phyloP scores from a whole-genome alignment of 2,329 filamentous ascomycete species.

The Mollisia scopiformis region DNA sequence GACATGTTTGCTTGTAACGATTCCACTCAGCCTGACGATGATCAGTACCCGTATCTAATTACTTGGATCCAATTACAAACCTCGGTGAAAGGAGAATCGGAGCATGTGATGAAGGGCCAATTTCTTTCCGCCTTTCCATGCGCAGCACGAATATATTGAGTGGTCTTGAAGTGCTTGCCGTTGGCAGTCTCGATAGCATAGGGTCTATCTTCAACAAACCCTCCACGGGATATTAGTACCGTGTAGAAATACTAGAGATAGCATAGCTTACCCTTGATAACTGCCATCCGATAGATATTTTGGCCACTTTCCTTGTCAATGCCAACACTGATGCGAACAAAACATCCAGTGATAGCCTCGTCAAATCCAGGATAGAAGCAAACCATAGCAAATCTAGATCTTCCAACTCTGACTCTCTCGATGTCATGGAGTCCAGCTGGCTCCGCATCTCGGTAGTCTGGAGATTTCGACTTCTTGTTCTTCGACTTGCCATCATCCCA shows the following conservation, averaged over 20 bases:
- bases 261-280: constrained; percentile 73
- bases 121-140: constrained; percentile 83
- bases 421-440: constrained; percentile 79
- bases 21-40: constrained; percentile 70
- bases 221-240: constrained; percentile 47
- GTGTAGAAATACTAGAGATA: background rate
- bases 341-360: constrained; percentile 79
- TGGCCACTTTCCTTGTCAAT: constrained; percentile 72
- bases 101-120: constrained; percentile 90
- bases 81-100: constrained; percentile 83
- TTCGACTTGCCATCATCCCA: constrained; percentile 63
- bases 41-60: constrained; percentile 17
- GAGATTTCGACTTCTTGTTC: constrained; percentile 48
- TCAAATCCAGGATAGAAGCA: constrained; percentile 95
- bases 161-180: constrained; percentile 78
- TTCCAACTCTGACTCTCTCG: constrained; percentile 80
- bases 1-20: constrained; percentile 76
- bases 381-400: constrained; percentile 84
- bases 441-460: constrained; percentile 54
- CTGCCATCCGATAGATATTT: constrained; percentile 83
- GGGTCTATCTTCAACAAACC: constrained; percentile 76
- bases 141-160: constrained; percentile 80
- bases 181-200: constrained; percentile 80
- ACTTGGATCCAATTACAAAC: constrained; percentile 46
- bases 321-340: constrained; percentile 82